These are phyloP conservation scores for Henckelia pumila DNA, from an alignment of 257 asterid species.

Conservation along the genomic window DNA sequence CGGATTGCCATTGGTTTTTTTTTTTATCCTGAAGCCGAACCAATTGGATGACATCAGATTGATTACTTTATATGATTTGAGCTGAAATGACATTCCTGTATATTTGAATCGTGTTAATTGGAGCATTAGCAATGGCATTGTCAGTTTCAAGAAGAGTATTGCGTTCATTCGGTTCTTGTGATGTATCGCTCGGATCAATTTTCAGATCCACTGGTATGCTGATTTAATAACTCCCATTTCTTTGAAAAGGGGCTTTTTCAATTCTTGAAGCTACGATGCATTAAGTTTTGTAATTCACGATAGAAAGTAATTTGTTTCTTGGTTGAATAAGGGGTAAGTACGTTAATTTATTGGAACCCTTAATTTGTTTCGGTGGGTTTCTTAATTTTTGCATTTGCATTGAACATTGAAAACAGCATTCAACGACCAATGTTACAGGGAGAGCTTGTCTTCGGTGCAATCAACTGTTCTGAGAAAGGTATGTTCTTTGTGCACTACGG, in stretches of 20 bases:
- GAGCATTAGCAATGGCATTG: conserved; percentile 25
- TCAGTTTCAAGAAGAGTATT: conserved; percentile 26
- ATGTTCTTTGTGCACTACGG: not conserved
- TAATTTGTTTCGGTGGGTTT: not conserved
- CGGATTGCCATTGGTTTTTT: not conserved
- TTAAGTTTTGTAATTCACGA: not conserved
- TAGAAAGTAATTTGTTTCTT: not conserved
- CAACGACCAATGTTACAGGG: conserved; percentile 21
- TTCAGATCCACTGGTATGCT: conserved; percentile 23
- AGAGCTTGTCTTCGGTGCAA: conserved; percentile 13
- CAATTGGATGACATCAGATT: not conserved
- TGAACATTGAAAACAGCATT: conserved; percentile 23
- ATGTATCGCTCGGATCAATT: conserved; percentile 8
- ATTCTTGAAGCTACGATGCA: not conserved
- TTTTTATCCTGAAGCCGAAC: not conserved
- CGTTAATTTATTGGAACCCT: not conserved
- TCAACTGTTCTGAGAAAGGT: conserved; percentile 35
- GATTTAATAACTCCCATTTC: not conserved
- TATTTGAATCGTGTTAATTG: conserved; percentile 6
- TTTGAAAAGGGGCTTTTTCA: not conserved
- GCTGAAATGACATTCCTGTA: conserved; percentile 12
- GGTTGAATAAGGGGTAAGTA: not conserved
- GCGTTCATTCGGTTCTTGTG: conserved; percentile 25
- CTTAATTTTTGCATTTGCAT: not conserved
- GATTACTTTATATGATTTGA: conserved; percentile 1